These are phyloP conservation scores for Leptomonas pyrrhocoris DNA, from an alignment of 208 protist genomes.

Conservation along the genomic window DNA sequence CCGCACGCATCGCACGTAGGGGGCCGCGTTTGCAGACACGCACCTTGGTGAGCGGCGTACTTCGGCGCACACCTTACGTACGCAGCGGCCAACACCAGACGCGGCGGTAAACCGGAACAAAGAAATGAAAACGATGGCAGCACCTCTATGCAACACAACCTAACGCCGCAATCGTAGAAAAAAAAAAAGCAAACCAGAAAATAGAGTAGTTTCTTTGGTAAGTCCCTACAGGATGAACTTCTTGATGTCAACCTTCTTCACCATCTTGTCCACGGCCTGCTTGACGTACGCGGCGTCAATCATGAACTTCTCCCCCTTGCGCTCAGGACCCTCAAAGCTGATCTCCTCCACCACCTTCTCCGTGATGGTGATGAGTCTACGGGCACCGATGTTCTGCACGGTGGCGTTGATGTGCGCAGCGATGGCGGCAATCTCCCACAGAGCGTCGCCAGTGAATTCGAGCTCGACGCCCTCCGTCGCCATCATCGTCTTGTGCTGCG, in stretches of 20 bases:
- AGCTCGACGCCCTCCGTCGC: conserved; percentile 96
- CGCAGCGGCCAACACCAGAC: not conserved
- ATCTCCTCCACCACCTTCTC: conserved; percentile 97
- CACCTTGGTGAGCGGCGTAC: no score
- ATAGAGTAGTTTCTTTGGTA: not conserved
- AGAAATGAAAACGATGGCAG: not conserved
- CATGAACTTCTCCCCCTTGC: conserved; percentile 81
- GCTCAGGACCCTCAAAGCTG: conserved; percentile 91
- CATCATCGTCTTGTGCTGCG: conserved; percentile 95
- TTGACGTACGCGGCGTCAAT: conserved; percentile 92
- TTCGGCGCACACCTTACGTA: not conserved
- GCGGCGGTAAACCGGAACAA: not conserved
- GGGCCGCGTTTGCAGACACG: not conserved
- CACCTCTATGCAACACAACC: conserved; percentile 7
- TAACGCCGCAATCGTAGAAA: not conserved
- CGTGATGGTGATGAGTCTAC: conserved; percentile 97
- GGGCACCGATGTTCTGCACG: conserved; percentile 98
- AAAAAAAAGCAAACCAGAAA: not conserved
- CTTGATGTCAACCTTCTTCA: conserved; percentile 94
- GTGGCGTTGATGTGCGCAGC: conserved; percentile 95
- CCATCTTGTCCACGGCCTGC: conserved; percentile 88
- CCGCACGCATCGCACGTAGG: not conserved
- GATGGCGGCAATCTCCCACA: conserved; percentile 95
- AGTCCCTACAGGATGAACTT: conserved; percentile 87
- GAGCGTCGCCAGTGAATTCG: conserved; percentile 93